Evolutionary conservation across 2,329 filamentous ascomycete genomes (phyloP), one percentile per base, ranked within the genome.

Genomic region (Aspergillus fructus): DNA sequence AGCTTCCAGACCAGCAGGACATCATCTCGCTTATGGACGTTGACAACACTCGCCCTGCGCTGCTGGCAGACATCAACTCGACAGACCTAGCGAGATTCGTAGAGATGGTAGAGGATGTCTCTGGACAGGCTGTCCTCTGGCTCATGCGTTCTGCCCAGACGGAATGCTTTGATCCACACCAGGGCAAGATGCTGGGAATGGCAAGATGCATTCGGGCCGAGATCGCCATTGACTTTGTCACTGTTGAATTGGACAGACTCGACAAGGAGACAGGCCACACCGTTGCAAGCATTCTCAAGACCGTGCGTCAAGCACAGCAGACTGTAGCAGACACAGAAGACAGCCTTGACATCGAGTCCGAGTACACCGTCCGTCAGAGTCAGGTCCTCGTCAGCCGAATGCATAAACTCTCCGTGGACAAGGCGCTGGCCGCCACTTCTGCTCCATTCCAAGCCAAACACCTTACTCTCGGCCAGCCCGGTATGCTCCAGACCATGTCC

Each of bases 101-200:
- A 6, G 19, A 41, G 15, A 41, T n/a, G 39, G 39, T 17, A 15
- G 39, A 41, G 15, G 39, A 41, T 17, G 3, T 34, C 39, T 12
- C 40, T 43, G 15, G 34, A 42, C 23, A 33, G 17, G 40, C 33
- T 3, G 6, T 52, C 6, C 37, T 52, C 15, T 64, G 62, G 62
- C 19, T 64, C 2, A 63, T 61, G 13, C 55, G 53, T 4, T 52
- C 50, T 13, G 43, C 58, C n/a, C 56, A 63, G 49, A 23, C 54
- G 23, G 41, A 53, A 60, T 55, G n/a, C 15, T 27, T 11, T 37
- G 24, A 64, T 7, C 62, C 62, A n/a, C 37, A 52, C 9, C 61
- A 55, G 27, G 55, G 45, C 2, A 33, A 61, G 15, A 40, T 56
- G 8, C 33, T 61, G 8, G 62, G 62, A 5, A 4, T 64, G 19